Evolutionary conservation across 1,284 basidiomycete species (phyloP).

Genomic region (Schizophyllum amplum): DNA sequence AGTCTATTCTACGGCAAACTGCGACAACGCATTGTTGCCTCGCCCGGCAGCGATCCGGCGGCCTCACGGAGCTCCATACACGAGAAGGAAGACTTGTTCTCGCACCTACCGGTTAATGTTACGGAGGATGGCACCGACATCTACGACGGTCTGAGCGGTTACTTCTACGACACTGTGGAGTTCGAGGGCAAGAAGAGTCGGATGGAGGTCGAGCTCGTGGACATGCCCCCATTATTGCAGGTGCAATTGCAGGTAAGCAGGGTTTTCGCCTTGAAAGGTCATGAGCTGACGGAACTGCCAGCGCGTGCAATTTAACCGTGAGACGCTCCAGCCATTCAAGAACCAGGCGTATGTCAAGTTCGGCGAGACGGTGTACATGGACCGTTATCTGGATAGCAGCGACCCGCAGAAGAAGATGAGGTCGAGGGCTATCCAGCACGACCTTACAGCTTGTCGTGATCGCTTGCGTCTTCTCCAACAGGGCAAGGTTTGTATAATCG

Average conservation of each 20-base stretch:
- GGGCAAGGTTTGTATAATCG: slow-evolving; percentile 45
- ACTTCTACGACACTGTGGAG: slow-evolving; percentile 89
- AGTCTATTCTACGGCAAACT: slow-evolving; percentile 88
- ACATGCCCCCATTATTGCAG: slow-evolving; percentile 87
- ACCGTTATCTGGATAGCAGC: slow-evolving; percentile 81
- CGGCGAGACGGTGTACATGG: slow-evolving; percentile 81
- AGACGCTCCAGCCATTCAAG: slow-evolving; percentile 85
- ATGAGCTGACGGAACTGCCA: slow-evolving; percentile 25
- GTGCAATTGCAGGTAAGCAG: slow-evolving; percentile 82
- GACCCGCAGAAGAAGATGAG: slow-evolving; percentile 63
- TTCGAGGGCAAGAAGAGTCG: slow-evolving; percentile 80
- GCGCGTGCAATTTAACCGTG: slow-evolving; percentile 95
- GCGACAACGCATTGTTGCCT: slow-evolving; percentile 62
- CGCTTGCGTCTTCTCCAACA: slow-evolving; percentile 61
- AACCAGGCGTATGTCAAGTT: slow-evolving; percentile 94
- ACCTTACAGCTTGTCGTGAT: slow-evolving; percentile 57
- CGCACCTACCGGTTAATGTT: slow-evolving; percentile 91
- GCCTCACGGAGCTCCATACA: slow-evolving; percentile 54
- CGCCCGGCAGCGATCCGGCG: slow-evolving; percentile 30
- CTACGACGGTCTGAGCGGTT: slow-evolving; percentile 89
- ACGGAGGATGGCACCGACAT: slow-evolving; percentile 81
- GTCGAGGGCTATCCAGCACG: slow-evolving; percentile 61
- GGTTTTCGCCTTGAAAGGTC: neutral
- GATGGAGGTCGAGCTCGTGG: slow-evolving; percentile 84
- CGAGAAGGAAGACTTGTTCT: slow-evolving; percentile 88